phyloP scores from a whole-genome alignment of 2,329 filamentous ascomycete species.

The Aspergillus japonicus region DNA sequence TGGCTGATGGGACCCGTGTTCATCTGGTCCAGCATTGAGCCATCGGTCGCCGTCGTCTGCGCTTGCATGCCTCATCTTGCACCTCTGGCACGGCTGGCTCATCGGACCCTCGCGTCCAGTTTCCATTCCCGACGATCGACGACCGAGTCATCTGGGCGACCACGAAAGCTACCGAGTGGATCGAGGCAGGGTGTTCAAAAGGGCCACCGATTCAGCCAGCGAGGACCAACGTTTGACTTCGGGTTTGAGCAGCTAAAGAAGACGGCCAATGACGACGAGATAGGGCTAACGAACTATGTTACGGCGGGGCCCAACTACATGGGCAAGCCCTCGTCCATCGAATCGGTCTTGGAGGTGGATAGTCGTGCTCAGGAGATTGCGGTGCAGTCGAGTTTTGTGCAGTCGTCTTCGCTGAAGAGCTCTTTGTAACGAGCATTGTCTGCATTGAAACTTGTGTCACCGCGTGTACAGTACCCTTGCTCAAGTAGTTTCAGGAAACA shows the following conservation, averaged over 20 bases:
- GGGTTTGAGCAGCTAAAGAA: neutral
- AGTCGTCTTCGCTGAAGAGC: neutral
- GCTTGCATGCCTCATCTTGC: constrained; percentile 13
- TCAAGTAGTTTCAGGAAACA: no score
- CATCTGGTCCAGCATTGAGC: constrained; percentile 14
- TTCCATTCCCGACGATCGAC: neutral
- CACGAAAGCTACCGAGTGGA: neutral
- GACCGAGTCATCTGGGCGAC: neutral
- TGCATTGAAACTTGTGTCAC: no score
- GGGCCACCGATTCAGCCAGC: neutral
- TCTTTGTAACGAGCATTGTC: no score
- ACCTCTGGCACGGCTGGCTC: constrained; percentile 11
- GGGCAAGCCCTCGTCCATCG: neutral
- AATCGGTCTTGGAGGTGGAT: neutral
- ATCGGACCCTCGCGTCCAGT: neutral
- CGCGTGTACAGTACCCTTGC: no score
- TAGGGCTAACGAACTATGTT: neutral
- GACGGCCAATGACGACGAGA: neutral
- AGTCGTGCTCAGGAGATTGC: neutral
- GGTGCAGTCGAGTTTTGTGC: neutral
- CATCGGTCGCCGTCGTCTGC: constrained; percentile 10
- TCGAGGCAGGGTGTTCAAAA: neutral
- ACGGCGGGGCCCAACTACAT: neutral
- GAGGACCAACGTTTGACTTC: neutral
- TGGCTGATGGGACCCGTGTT: constrained; percentile 14